Evolutionary conservation across 179 eudicot genomes (phyloP), one percentile per base, ranked within the genome.

Genomic region (Beta corolliflora): DNA sequence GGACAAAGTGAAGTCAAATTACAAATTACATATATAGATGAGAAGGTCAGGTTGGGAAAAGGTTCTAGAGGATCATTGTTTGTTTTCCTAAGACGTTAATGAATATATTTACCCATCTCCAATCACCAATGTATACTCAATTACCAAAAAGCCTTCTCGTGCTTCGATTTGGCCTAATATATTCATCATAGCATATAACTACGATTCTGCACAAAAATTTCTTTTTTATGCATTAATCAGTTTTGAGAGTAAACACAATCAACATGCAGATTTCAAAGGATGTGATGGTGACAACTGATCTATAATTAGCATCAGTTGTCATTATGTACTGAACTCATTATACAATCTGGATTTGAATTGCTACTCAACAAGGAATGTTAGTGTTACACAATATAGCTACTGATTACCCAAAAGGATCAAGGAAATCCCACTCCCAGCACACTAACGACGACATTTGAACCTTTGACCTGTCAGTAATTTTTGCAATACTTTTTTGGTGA

Each of bases 1-100:
- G 94, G 99, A 58, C 82, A 93, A 81, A 96, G 99, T 81, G 98
- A 94, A 83, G 99, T 96, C 67, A 92, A 93, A 81, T 92, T 96
- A 64, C 91, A 96, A 83, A 92, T 94, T 71, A 94, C 96, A 50
- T 96, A 96, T 85, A 78, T 96, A 1, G 99, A 96, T 73, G 97
- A 94, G 77, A 91, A 94, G 86, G 86, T 96, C 70, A 90, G 99
- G 83, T 81, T 96, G 73, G 99, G 99, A 29, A 89, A 86, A 65
- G 99, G 99, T 10, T 96, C 99, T 54, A 85, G 97, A 90, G 99
- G 97, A 48, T 91, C 99, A 29, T 79, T 96, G 48, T 96, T 96
- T 89, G 99, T 96, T 72, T 96, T 96, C 83, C 91, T 87, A 83
- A 91, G 99, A 83, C 88, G 90, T 77, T 31, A 79, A 58, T 82